phyloP scores from a whole-genome alignment of 1,139 yeast species.

The Candida tetrigidarum region DNA sequence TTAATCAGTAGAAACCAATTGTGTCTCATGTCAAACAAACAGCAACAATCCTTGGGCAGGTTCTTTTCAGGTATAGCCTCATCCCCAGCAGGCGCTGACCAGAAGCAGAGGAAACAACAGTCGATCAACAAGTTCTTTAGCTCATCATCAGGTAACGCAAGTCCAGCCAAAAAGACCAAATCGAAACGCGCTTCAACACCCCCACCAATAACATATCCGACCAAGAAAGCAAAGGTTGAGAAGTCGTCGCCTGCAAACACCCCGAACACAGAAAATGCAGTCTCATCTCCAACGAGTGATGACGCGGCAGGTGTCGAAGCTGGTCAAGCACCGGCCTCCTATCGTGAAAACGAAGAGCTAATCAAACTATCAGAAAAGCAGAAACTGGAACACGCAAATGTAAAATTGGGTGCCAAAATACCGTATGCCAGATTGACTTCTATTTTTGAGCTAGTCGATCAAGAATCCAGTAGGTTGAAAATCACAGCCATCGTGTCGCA shows the following conservation, averaged over 20 bases:
- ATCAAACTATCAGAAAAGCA: constrained; percentile 26
- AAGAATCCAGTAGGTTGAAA: constrained; percentile 79
- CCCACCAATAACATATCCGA: constrained; percentile 12
- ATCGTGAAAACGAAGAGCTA: constrained; percentile 28
- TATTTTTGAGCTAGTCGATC: constrained; percentile 76
- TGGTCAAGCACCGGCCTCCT: constrained; percentile 10
- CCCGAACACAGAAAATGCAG: constrained; percentile 5
- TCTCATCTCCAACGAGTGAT: neutral
- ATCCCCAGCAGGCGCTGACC: constrained; percentile 7
- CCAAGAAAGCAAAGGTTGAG: constrained; percentile 8
- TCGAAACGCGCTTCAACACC: constrained; percentile 6
- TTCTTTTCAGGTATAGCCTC: constrained; percentile 31
- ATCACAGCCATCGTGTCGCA: constrained; percentile 76
- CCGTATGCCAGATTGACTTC: constrained; percentile 68
- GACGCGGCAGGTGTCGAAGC: constrained; percentile 13
- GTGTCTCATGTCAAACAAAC: constrained; percentile 2
- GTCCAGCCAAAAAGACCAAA: constrained; percentile 8
- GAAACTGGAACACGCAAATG: constrained; percentile 21
- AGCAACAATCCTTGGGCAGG: constrained; percentile 41
- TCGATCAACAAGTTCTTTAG: constrained; percentile 2
- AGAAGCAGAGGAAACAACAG: constrained; percentile 7
- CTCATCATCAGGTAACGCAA: constrained; percentile 1
- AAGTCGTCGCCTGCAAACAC: neutral
- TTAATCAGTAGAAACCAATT: neutral
- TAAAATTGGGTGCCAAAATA: constrained; percentile 31